Conservation (phyloP, 768 basidiomycete species). For the Paxillus rubicundulus region DNA sequence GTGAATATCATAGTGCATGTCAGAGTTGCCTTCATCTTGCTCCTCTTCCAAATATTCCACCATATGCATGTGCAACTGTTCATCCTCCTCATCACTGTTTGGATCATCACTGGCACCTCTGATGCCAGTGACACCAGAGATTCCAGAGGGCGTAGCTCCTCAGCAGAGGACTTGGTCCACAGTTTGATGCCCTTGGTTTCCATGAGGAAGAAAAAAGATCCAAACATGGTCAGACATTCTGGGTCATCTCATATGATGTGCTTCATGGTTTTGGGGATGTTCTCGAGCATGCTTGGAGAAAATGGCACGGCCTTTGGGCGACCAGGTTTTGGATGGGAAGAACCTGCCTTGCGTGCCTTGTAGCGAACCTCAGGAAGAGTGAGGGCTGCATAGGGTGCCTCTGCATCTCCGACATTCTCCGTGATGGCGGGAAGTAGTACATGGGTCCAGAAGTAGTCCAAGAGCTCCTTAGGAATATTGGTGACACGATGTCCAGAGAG, state of each 20-base stretch:
- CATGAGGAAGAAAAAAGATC: slow-evolving; percentile 13
- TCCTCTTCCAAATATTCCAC: too few relatives aligned
- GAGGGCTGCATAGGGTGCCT: slow-evolving; percentile 6
- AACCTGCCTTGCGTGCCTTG: slow-evolving; percentile 1
- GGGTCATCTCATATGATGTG: neutral
- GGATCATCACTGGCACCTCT: too few relatives aligned
- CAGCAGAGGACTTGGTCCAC: too few relatives aligned
- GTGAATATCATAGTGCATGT: too few relatives aligned
- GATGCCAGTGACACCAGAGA: too few relatives aligned
- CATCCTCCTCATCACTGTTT: too few relatives aligned
- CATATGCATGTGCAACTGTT: too few relatives aligned
- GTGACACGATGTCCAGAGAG: neutral
- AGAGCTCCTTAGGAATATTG: slow-evolving; percentile 7
- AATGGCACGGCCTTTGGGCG: slow-evolving; percentile 10
- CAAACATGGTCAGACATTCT: neutral
- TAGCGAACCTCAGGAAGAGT: slow-evolving; percentile 2
- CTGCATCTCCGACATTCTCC: neutral
- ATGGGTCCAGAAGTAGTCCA: slow-evolving; percentile 7
- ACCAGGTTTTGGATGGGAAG: neutral
- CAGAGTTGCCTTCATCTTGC: too few relatives aligned
- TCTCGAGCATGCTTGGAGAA: neutral
- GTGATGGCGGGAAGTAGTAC: slow-evolving; percentile 10
- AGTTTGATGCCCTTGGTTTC: slow-evolving; percentile 10
- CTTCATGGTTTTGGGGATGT: slow-evolving; percentile 5
- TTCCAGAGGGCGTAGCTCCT: too few relatives aligned